A percentile compares a stretch with the other conserved stretches of the same genome.
Evolutionary conservation across 257 asterid species (phyloP).

Genomic region (Linderniella brevidens): DNA sequence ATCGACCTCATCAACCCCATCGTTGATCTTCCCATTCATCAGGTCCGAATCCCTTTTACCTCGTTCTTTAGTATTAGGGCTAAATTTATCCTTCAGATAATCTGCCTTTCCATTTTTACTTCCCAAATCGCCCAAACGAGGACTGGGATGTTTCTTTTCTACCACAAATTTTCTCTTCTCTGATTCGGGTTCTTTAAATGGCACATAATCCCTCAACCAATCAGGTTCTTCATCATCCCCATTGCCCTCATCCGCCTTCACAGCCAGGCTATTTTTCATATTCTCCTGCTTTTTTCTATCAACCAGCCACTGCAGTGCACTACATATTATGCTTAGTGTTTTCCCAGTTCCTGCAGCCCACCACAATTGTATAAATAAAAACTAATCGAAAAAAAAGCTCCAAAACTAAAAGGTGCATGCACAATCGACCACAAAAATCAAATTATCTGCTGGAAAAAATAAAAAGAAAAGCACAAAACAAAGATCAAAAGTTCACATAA

Average conservation of each 20-base stretch:
- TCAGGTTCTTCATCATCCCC: constrained; percentile 82
- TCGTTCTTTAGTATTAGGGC: constrained; percentile 14
- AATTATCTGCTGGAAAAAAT: neutral
- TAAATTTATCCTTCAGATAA: constrained; percentile 15
- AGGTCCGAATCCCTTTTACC: constrained; percentile 15
- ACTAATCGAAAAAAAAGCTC: neutral
- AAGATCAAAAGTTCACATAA: neutral
- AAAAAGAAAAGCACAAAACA: neutral
- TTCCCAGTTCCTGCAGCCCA: constrained; percentile 78
- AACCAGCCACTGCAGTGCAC: constrained; percentile 92
- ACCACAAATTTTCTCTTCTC: constrained; percentile 14
- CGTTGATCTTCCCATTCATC: constrained; percentile 12
- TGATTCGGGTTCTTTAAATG: constrained; percentile 24
- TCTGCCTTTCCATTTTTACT: constrained; percentile 2
- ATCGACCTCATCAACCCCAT: constrained; percentile 27
- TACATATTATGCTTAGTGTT: constrained; percentile 87
- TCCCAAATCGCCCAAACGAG: no score
- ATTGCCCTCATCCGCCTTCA: constrained; percentile 22
- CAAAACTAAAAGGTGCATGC: neutral
- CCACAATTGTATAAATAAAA: constrained; percentile 3
- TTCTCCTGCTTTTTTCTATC: constrained; percentile 35
- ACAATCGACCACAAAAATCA: neutral
- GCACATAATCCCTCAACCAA: constrained; percentile 64
- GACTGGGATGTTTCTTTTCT: constrained; percentile 11
- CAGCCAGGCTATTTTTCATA: constrained; percentile 11